Conservation (phyloP, 257 asterid species). For the Marsdenia floribunda region DNA sequence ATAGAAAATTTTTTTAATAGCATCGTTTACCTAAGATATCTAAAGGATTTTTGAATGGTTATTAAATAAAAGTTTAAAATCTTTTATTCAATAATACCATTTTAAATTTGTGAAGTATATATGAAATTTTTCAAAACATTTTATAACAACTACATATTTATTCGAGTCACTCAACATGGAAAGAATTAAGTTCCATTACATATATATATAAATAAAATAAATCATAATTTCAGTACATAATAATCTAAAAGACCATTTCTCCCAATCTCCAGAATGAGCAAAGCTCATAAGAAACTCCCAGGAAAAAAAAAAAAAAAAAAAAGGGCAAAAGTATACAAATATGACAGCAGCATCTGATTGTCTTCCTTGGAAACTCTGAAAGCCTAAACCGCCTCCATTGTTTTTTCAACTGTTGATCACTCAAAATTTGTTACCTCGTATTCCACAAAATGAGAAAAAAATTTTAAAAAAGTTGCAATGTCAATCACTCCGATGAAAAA, state of each 20-base stretch:
- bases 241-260: conserved; percentile 2
- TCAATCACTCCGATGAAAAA: not conserved
- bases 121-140: too few species aligned
- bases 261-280: not conserved
- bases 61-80: too few species aligned
- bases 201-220: not conserved
- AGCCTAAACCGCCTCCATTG: not conserved
- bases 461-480: not conserved
- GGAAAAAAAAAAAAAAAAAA: too few species aligned
- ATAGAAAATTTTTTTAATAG: too few species aligned
- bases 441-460: not conserved
- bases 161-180: not conserved
- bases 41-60: too few species aligned
- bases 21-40: too few species aligned
- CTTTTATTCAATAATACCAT: too few species aligned
- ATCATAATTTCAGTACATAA: not conserved
- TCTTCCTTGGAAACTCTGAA: not conserved
- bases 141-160: not conserved
- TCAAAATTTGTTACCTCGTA: not conserved
- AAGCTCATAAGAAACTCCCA: not conserved
- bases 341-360: not conserved
- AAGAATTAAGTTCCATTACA: not conserved
- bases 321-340: not conserved
- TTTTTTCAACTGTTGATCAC: not conserved
- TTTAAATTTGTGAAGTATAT: too few species aligned